Percentiles rank a stretch among this genome's conserved stretches.
Conservation (phyloP, 2,329 filamentous ascomycete species). For the Laburnicola sp. region DNA sequence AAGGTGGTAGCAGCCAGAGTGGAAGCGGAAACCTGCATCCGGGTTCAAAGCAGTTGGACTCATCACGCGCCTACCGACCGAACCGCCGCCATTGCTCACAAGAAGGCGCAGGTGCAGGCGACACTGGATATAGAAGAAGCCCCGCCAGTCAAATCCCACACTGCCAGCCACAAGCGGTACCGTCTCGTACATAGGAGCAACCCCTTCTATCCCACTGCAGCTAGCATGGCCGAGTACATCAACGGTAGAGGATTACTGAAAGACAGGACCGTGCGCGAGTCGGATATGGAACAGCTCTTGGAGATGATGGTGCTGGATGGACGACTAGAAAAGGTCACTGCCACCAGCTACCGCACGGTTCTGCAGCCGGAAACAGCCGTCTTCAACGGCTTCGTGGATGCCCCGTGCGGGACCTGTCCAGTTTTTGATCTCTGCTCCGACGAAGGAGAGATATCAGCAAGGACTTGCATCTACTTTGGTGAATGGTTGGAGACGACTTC, state of each 20-base stretch:
- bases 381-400: conserved; percentile 81
- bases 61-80: conserved; percentile 46
- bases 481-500: conserved; percentile 66
- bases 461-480: conserved; percentile 88
- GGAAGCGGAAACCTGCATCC: conserved; percentile 70
- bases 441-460: conserved; percentile 85
- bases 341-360: conserved; percentile 55
- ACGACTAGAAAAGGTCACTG: conserved; percentile 67
- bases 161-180: conserved; percentile 24
- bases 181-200: conserved; percentile 63
- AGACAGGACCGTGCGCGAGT: conserved; percentile 64
- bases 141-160: conserved; percentile 29
- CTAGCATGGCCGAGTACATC: conserved; percentile 75
- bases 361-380: conserved; percentile 46
- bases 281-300: conserved; percentile 81
- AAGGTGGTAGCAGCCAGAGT: conserved; percentile 74
- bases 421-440: conserved; percentile 92
- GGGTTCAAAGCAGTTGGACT: conserved; percentile 49
- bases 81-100: conserved; percentile 38
- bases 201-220: conserved; percentile 76
- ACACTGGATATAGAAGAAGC: conserved; percentile 41
- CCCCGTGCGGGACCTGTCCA: conserved; percentile 87
- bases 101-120: conserved; percentile 41
- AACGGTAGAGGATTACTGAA: conserved; percentile 70
- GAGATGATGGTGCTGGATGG: conserved; percentile 90